Base-by-base conservation (phyloP, 208 protist species). In the Zelonia costaricensis region DNA sequence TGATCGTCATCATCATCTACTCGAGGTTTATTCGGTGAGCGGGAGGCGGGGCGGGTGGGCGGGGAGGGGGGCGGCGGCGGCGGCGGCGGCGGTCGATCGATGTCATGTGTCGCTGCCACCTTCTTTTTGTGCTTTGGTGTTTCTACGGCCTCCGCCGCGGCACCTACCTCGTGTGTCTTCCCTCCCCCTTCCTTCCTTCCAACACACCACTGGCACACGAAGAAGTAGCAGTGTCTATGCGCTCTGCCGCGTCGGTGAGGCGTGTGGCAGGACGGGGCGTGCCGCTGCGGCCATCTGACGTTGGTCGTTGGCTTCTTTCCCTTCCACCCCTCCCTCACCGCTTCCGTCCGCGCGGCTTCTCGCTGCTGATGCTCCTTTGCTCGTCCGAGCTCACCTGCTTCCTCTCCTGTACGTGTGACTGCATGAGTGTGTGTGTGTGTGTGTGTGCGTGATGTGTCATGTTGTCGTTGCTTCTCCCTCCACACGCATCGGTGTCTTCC, bases 1-100 rank as follows among this genome's bases (percentile, higher is more conserved):
- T 92, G 49, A 76, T 89, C 48, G 48, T 84, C 7, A 16, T 82
- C 10, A 77, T 88, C n/a, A 71, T 89, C 42, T 92, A 86, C 65
- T 58, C 52, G 13, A 92, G 89, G 53, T 86, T 89, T 39, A 65
- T 89, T 23, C 76, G 72, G 63, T 64, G 42, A 63, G 45, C 59
- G 42, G 25, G 13, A 15, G 33, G 43, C 18, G 16, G 8, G 1
- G 16, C 46, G 3, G n/a, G 16, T 53, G 27, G 9, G 16, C 10
- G 12, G 3, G 0, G 5, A 0, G 23, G 27, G 22, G 8, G 6
- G 9, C 9, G 22, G 44, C 28, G 30, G n/a, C n/a, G n/a, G n/a
- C n/a, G n/a, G n/a, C n/a, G n/a, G n/a, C n/a, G n/a, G n/a, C n/a
- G n/a, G n/a, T n/a, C n/a, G n/a, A n/a, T n/a, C n/a, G n/a, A n/a